Conservation (phyloP, 208 protist genomes). For the Phytomonas sp. region DNA sequence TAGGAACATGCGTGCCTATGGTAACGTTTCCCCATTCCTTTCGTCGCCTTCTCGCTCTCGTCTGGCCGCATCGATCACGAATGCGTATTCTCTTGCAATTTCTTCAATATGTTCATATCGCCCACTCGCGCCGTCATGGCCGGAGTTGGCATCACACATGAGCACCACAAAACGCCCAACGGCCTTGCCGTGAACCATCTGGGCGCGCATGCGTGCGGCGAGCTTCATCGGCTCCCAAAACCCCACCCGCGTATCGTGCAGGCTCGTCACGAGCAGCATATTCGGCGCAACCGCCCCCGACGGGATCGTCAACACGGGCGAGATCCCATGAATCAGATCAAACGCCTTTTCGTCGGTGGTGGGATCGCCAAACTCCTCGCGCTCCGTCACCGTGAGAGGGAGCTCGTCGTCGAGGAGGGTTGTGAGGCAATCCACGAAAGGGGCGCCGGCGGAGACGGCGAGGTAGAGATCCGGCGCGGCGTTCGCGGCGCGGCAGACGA, state of each 20-base stretch:
- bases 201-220: conserved; percentile 26
- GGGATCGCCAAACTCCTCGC: conserved; percentile 89
- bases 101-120: conserved; percentile 51
- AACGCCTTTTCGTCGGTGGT: conserved; percentile 43
- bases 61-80: conserved; percentile 17
- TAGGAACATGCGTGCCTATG: neutral
- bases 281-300: conserved; percentile 13
- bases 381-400: conserved; percentile 72
- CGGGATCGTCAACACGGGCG: conserved; percentile 66
- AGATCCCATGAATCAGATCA: conserved; percentile 52
- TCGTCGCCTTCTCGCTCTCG: neutral
- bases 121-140: conserved; percentile 52
- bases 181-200: neutral
- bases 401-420: conserved; percentile 68
- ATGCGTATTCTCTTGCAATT: conserved; percentile 58
- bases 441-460: conserved; percentile 47
- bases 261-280: conserved; percentile 55
- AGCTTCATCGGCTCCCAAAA: conserved; percentile 65
- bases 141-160: conserved; percentile 7
- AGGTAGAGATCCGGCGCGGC: conserved; percentile 42
- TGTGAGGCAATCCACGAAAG: conserved; percentile 87
- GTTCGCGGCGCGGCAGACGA: conserved; percentile 67
- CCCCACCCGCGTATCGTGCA: conserved; percentile 51
- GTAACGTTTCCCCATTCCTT: neutral
- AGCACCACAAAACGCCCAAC: conserved; percentile 14